Conservation (phyloP, 2,329 filamentous ascomycete genomes). For the Botrytis byssoidea region DNA sequence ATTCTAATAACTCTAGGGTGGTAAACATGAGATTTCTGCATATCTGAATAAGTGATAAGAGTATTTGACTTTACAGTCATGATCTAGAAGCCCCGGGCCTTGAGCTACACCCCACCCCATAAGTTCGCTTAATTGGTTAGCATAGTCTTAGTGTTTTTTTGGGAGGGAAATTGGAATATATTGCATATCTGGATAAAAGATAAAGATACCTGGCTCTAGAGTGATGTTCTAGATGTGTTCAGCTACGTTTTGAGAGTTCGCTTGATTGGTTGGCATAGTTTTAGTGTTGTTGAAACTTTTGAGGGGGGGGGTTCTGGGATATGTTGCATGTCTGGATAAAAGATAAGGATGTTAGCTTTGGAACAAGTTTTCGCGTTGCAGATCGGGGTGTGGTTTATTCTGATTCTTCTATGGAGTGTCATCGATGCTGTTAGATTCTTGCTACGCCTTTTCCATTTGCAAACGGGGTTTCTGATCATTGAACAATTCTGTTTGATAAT, state of each 20-base stretch:
- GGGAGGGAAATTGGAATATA: not conserved
- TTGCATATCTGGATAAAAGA: not conserved
- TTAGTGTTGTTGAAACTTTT: not conserved
- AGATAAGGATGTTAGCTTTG: not conserved
- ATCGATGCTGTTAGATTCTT: not conserved
- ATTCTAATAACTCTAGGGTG: not conserved
- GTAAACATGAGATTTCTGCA: not conserved
- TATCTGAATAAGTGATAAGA: not conserved
- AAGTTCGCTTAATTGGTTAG: not conserved
- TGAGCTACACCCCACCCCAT: not conserved
- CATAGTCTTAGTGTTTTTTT: not conserved
- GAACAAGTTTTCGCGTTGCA: not conserved
- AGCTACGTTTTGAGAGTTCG: not conserved
- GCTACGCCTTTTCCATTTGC: not conserved
- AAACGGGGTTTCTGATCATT: accelerated
- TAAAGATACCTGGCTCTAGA: not conserved
- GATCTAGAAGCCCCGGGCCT: not conserved
- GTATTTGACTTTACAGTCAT: not conserved
- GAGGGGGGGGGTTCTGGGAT: not conserved
- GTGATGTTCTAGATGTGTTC: not conserved
- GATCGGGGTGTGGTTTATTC: not conserved
- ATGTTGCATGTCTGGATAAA: not conserved
- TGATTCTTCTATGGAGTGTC: not conserved
- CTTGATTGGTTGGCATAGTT: not conserved
- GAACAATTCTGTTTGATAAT: not conserved